Evolutionary conservation across 177 flowering plant genomes (phyloP), one percentile per base, ranked within the genome.

Genomic region (Telopea speciosissima): DNA sequence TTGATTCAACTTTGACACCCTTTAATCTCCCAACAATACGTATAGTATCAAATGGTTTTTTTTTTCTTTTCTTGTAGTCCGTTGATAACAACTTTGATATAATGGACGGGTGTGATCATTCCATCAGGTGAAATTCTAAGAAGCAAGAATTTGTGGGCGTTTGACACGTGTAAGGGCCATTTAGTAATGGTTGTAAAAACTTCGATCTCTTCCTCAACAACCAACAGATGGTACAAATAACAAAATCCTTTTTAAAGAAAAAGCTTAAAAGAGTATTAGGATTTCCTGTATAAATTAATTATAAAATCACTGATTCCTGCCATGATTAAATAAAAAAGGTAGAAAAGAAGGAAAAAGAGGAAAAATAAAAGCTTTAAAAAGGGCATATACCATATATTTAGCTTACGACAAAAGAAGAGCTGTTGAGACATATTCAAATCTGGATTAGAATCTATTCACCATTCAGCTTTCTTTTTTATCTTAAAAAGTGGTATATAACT

Each of bases 401-500:
- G 22, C 16, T 36, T 19, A 16, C 31, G 24, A 42, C 31, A 56
- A 71, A 78, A 73, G 72, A 65, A 73, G 45, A 68, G 52, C 71
- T 44, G 63, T 45, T 31, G 45, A 70, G 72, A 84, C 74, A 85
- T 83, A 83, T 81, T 83, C 84, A 76, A 78, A 84, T 68, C 70
- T 74, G 56, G 66, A 31, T 74, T 77, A 82, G 86, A 74, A 82
- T 85, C 82, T 73, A 80, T 74, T 72, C 61, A 75, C 73, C 76
- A 74, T 76, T 84, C 79, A 76, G 72, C 80, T 79, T 69, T 80
- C 79, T 84, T 78, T 82, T 60, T 65, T 0, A 79, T 74, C 78
- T 83, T 79, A 64, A 84, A 88, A 89, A 85, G 90, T 85, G 78
- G 87, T 70, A 83, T 70, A 83, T 85, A 77, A 84, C 85, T 83